Conservation (phyloP, 2,329 filamentous ascomycete species). For the Fusarium devonianum region DNA sequence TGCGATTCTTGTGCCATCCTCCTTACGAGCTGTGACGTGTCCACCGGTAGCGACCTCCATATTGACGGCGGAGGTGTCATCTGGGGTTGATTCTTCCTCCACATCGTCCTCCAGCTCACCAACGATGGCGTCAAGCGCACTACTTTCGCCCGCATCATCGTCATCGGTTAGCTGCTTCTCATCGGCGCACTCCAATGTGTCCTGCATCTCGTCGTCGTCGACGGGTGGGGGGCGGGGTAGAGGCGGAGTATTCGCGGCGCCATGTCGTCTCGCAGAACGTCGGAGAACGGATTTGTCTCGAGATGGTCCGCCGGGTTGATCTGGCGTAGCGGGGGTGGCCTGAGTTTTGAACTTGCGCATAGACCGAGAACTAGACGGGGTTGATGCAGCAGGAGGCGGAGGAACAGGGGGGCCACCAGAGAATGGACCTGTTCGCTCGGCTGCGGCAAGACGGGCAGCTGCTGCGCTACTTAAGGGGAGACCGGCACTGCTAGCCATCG, state of each 20-base stretch:
- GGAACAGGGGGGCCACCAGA: conserved; percentile 48
- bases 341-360: conserved; percentile 57
- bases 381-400: conserved; percentile 48
- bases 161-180: conserved; percentile 83
- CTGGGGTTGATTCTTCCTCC: conserved; percentile 68
- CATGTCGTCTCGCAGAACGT: conserved; percentile 69
- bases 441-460: conserved; percentile 52
- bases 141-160: conserved; percentile 69
- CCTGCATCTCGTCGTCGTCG: conserved; percentile 68
- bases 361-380: conserved; percentile 54
- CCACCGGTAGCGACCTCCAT: conserved; percentile 87
- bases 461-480: conserved; percentile 59
- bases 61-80: conserved; percentile 84
- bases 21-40: conserved; percentile 88
- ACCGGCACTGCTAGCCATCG: conserved; percentile 76
- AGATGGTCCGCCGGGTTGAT: conserved; percentile 56
- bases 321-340: conserved; percentile 53
- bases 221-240: conserved; percentile 60
- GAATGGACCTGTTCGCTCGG: conserved; percentile 52
- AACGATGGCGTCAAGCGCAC: conserved; percentile 84
- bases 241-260: conserved; percentile 60
- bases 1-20: conserved; percentile 85
- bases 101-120: conserved; percentile 88
- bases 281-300: conserved; percentile 67
- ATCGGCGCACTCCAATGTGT: conserved; percentile 89